Percentiles rank a stretch among this genome's conserved stretches.
Conservation (phyloP, 768 basidiomycete genomes). For the Hericium alpestre region DNA sequence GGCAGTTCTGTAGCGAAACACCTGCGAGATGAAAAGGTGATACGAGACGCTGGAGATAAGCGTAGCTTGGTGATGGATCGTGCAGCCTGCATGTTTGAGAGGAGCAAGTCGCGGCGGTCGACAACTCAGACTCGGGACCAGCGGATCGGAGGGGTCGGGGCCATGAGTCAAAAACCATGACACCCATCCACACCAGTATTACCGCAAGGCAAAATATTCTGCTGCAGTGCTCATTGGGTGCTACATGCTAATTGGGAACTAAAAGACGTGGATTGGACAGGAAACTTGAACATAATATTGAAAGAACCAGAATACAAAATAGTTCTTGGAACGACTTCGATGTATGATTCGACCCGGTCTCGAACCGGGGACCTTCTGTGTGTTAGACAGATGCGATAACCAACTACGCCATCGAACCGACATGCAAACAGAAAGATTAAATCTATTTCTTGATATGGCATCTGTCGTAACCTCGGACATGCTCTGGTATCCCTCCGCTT, state of each 20-base stretch:
- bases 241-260: too few relatives aligned
- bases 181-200: too few relatives aligned
- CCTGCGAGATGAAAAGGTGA: not conserved
- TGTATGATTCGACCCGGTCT: constrained; percentile 18
- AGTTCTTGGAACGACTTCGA: too few relatives aligned
- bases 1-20: constrained; percentile 7
- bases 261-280: too few relatives aligned
- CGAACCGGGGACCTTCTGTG: constrained; percentile 61
- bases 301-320: not conserved
- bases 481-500: not conserved
- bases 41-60: not conserved
- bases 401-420: constrained; percentile 42
- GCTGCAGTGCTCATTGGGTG: too few relatives aligned
- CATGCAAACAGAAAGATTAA: too few relatives aligned
- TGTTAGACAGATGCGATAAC: not conserved
- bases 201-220: too few relatives aligned
- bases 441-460: too few relatives aligned
- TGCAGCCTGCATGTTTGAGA: not conserved
- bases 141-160: too few relatives aligned
- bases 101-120: not conserved
- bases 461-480: too few relatives aligned
- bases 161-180: too few relatives aligned
- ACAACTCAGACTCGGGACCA: not conserved
- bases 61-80: not conserved
- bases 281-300: too few relatives aligned